phyloP scores from a whole-genome alignment of 495 filamentous ascomycete species.

The Massariosphaeria phaeospora region DNA sequence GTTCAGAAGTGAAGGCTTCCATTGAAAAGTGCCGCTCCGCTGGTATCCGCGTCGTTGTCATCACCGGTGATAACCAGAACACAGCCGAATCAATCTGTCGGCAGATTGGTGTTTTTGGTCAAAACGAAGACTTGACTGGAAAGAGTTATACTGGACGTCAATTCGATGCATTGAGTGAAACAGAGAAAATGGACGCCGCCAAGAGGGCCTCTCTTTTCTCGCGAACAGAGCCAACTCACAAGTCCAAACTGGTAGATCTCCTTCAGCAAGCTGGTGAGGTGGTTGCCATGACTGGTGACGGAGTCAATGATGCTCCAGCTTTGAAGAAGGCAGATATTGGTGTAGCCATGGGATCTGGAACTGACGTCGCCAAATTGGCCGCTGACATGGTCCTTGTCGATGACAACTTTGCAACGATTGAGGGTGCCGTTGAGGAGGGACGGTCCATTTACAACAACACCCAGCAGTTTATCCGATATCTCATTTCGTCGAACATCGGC shows the following conservation, averaged over 20 bases:
- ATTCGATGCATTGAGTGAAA: slow-evolving; percentile 78
- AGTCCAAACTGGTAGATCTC: slow-evolving; percentile 92
- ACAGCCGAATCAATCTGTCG: slow-evolving; percentile 97
- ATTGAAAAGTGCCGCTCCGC: slow-evolving; percentile 86
- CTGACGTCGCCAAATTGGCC: slow-evolving; percentile 93
- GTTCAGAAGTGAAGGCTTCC: slow-evolving; percentile 82
- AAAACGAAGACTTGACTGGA: slow-evolving; percentile 73
- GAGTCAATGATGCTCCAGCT: slow-evolving; percentile 97
- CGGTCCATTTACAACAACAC: slow-evolving; percentile 99
- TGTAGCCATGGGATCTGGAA: slow-evolving; percentile 97
- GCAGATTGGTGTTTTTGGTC: slow-evolving; percentile 88
- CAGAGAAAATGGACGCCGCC: slow-evolving; percentile 74
- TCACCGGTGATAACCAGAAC: slow-evolving; percentile 96
- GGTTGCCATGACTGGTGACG: slow-evolving; percentile 99
- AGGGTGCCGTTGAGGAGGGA: slow-evolving; percentile 92
- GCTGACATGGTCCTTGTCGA: slow-evolving; percentile 99
- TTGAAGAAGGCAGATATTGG: slow-evolving; percentile 99
- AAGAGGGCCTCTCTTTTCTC: slow-evolving; percentile 89
- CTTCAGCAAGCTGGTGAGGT: slow-evolving; percentile 91
- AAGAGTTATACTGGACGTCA: slow-evolving; percentile 95
- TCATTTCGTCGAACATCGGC: slow-evolving; percentile 98
- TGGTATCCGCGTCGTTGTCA: slow-evolving; percentile 94
- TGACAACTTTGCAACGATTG: slow-evolving; percentile 98
- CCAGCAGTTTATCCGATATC: slow-evolving; percentile 98
- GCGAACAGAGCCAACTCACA: slow-evolving; percentile 92